Percentiles rank a stretch among this genome's conserved stretches.
phyloP scores from a whole-genome alignment of 2,329 filamentous ascomycete species.

The Colletotrichum euphorbiae region DNA sequence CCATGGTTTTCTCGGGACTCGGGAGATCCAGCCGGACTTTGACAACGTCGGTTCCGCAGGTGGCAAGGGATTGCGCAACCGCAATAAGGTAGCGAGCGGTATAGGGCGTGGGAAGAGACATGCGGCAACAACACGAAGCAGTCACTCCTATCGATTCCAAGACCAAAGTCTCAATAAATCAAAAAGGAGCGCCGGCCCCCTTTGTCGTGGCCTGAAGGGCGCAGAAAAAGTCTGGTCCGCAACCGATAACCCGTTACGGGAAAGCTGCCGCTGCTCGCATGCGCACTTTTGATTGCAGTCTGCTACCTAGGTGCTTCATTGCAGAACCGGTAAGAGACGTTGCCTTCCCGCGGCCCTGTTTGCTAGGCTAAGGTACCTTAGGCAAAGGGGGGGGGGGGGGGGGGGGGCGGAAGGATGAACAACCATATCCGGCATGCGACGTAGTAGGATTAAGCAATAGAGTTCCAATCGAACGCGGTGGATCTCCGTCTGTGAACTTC shows the following conservation, averaged over 20 bases:
- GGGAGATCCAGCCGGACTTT: constrained; percentile 20
- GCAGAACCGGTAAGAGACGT: constrained; percentile 26
- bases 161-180: too few relatives aligned
- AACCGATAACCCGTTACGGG: neutral
- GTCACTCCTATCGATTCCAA: too few relatives aligned
- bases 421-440: constrained; percentile 25
- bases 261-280: neutral
- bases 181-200: too few relatives aligned
- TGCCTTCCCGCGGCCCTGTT: neutral
- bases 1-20: constrained; percentile 16
- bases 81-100: too few relatives aligned
- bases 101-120: too few relatives aligned
- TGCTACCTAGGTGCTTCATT: constrained; percentile 8
- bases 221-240: neutral
- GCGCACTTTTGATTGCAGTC: constrained; percentile 14
- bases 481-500: constrained; percentile 18
- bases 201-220: neutral
- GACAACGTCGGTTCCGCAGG: constrained; percentile 14
- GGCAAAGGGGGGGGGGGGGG: too few relatives aligned
- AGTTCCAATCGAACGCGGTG: constrained; percentile 17
- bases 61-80: constrained; percentile 2
- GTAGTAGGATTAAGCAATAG: constrained; percentile 2
- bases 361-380: too few relatives aligned
- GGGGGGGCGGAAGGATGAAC: constrained; percentile 28
- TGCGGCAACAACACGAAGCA: too few relatives aligned